phyloP scores from a whole-genome alignment of 192 early-diverging fungal species.

The Glomus cerebriforme region DNA sequence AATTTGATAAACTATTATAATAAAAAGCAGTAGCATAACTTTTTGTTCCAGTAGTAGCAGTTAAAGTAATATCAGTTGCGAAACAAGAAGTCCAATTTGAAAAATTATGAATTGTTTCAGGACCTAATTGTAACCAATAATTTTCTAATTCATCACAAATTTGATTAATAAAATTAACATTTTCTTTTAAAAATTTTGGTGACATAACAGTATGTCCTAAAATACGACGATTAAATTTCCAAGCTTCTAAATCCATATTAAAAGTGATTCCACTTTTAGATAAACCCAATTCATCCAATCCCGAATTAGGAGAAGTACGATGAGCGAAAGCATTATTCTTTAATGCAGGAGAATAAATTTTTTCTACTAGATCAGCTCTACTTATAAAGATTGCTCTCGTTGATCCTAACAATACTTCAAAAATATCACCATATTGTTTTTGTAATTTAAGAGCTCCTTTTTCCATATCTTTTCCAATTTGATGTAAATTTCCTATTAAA shows the following conservation, averaged over 20 bases:
- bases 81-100: background rate
- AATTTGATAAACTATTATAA: background rate
- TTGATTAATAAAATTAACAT: background rate
- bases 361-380: slow-evolving; percentile 23
- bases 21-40: background rate
- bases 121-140: background rate
- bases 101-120: background rate
- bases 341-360: background rate
- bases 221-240: slow-evolving; percentile 8
- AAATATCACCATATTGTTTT: slow-evolving; percentile 15
- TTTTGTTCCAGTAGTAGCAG: background rate
- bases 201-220: background rate
- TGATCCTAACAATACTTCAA: background rate
- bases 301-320: background rate
- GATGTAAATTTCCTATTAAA: slow-evolving; percentile 19
- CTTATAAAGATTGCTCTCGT: background rate
- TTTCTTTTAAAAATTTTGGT: background rate
- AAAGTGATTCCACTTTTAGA: background rate
- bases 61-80: background rate
- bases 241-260: background rate
- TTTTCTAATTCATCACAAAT: background rate
- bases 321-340: slow-evolving; percentile 1
- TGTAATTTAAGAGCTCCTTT: background rate
- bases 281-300: background rate
- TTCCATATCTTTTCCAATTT: background rate